phyloP scores from a whole-genome alignment of 179 eudicot species.

The Beta macrorhiza region DNA sequence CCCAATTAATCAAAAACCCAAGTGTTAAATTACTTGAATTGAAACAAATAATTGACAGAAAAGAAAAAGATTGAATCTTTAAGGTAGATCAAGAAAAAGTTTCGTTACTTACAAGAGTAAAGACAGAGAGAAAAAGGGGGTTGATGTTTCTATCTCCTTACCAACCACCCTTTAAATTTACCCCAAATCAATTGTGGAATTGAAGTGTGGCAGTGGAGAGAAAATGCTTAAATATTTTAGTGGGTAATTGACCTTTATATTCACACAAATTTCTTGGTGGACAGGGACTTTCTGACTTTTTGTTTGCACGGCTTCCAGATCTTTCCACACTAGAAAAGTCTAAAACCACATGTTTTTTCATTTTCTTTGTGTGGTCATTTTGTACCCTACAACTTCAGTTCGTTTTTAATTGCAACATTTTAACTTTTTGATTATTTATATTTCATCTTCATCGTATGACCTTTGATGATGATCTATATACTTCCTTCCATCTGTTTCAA shows the following conservation, averaged over 20 bases:
- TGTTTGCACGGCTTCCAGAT: not conserved
- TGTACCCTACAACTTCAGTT: too few species aligned
- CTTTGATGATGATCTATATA: too few species aligned
- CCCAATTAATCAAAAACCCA: constrained; percentile 9
- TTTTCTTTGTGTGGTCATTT: too few species aligned
- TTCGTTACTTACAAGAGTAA: constrained; percentile 32
- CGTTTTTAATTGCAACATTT: too few species aligned
- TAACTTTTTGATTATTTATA: too few species aligned
- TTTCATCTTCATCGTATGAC: too few species aligned
- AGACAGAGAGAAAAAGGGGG: not conserved
- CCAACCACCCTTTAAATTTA: constrained; percentile 17
- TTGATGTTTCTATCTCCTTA: not conserved
- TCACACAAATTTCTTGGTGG: constrained; percentile 1
- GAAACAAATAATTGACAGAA: not conserved
- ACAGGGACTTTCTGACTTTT: not conserved
- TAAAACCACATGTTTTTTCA: not conserved
- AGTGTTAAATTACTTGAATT: constrained; percentile 2
- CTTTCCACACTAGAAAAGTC: not conserved
- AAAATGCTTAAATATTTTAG: not conserved
- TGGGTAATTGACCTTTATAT: not conserved
- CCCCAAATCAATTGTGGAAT: not conserved
- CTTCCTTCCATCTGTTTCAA: too few species aligned
- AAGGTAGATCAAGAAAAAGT: constrained; percentile 17
- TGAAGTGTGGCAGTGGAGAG: not conserved
- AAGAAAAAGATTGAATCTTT: constrained; percentile 19